Percentiles rank a stretch among this genome's conserved stretches.
Evolutionary conservation across 139 green algal species (phyloP).

Genomic region (Tetraselmis striata): DNA sequence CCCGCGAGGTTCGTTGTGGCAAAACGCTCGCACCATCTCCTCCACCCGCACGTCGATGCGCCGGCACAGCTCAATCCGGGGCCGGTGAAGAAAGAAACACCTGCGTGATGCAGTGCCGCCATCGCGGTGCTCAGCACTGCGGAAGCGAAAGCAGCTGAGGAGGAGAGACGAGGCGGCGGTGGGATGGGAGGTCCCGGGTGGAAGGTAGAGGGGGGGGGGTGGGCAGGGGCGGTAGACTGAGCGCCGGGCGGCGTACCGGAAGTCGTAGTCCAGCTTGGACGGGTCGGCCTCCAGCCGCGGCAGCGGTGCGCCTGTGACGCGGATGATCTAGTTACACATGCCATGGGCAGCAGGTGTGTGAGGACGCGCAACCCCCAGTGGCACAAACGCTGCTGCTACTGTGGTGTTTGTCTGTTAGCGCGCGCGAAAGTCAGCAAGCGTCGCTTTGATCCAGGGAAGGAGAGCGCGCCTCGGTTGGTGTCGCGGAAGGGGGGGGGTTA

Average conservation of each 20-base stretch:
- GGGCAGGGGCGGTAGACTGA: neutral
- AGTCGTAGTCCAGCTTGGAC: slow-evolving; percentile 45
- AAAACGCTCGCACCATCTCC: slow-evolving; percentile 71
- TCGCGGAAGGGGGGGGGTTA: too few relatives aligned
- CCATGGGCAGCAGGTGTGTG: too few relatives aligned
- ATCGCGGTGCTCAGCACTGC: too few relatives aligned
- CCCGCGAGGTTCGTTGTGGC: too few relatives aligned
- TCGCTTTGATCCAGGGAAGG: too few relatives aligned
- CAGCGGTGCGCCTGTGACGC: neutral
- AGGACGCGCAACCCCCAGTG: too few relatives aligned
- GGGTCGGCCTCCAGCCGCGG: slow-evolving; percentile 6
- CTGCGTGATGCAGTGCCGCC: too few relatives aligned
- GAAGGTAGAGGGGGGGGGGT: neutral
- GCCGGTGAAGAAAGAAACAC: slow-evolving; percentile 77
- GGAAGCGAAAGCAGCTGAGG: neutral
- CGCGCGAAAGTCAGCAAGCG: too few relatives aligned
- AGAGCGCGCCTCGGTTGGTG: too few relatives aligned
- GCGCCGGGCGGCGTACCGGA: too few relatives aligned
- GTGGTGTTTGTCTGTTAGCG: too few relatives aligned
- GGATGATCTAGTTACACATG: slow-evolving; percentile 31
- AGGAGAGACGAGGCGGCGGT: neutral
- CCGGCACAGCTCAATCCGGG: slow-evolving; percentile 60
- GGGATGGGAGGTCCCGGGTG: neutral
- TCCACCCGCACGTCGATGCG: slow-evolving; percentile 68
- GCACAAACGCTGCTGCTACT: too few relatives aligned